phyloP scores from a whole-genome alignment of 2,329 filamentous ascomycete species.

The Elsinoe necatrix region DNA sequence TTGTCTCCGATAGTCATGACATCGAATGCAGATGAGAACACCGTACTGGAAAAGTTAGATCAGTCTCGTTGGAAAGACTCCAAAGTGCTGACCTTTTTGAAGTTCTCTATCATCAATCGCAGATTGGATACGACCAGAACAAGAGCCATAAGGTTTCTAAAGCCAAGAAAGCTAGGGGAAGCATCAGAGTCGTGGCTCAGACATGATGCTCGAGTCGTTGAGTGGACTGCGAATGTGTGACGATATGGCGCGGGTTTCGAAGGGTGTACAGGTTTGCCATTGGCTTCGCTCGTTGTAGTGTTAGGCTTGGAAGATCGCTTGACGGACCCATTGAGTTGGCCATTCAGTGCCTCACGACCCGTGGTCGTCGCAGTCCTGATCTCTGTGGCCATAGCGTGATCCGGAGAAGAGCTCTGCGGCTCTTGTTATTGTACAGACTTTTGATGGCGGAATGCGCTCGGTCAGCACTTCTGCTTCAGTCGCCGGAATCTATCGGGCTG shows the following conservation, averaged over 20 bases:
- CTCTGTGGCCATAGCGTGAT: conserved; percentile 1
- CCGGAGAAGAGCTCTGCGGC: not conserved
- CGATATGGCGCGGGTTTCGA: conserved; percentile 60
- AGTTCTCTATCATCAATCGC: conserved; percentile 91
- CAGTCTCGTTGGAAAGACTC: too few relatives aligned
- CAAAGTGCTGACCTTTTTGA: conserved; percentile 63
- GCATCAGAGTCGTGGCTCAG: conserved; percentile 72
- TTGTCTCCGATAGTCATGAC: conserved; percentile 74
- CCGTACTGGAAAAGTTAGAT: conserved; percentile 54
- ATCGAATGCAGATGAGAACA: conserved; percentile 82
- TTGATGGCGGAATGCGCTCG: not conserved
- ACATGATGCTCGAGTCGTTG: conserved; percentile 61
- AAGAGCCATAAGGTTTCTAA: conserved; percentile 92
- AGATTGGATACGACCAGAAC: conserved; percentile 84
- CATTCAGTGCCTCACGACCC: not conserved
- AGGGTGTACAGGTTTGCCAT: conserved; percentile 7
- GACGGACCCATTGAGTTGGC: not conserved
- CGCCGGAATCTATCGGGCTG: conserved; percentile 4
- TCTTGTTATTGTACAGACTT: not conserved
- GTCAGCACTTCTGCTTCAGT: not conserved
- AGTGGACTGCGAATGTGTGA: conserved; percentile 84
- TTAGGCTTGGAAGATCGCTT: not conserved
- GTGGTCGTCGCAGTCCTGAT: conserved; percentile 8
- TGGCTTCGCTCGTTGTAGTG: not conserved
- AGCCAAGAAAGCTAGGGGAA: conserved; percentile 80